A percentile compares a stretch with the other conserved stretches of the same genome.
phyloP scores from a whole-genome alignment of 2,329 filamentous ascomycete genomes.

The Ophiostoma pallidulum region DNA sequence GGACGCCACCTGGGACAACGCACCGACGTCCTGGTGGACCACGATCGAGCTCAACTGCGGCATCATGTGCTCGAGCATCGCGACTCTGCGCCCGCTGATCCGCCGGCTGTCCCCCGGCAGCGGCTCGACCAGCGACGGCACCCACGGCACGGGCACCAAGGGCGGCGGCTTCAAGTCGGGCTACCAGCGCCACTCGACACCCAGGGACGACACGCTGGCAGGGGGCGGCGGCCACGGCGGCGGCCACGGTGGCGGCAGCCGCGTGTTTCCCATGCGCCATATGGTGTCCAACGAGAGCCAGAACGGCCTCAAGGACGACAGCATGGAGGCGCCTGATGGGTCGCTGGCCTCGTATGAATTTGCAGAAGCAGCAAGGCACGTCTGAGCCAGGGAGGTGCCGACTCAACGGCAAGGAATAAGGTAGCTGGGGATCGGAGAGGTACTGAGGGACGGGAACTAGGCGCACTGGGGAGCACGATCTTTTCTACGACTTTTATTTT shows the following conservation, averaged over 20 bases:
- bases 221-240: too few species aligned
- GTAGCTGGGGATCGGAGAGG: too few species aligned
- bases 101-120: background rate
- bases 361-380: background rate
- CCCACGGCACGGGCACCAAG: background rate
- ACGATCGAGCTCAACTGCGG: constrained; percentile 84
- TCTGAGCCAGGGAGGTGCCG: background rate
- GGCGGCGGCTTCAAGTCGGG: background rate
- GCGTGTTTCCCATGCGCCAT: background rate
- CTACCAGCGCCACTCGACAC: constrained; percentile 1
- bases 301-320: background rate
- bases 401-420: background rate
- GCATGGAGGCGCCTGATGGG: background rate
- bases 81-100: constrained; percentile 78
- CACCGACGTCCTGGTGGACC: constrained; percentile 56
- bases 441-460: too few species aligned
- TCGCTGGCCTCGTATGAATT: background rate
- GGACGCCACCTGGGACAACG: constrained; percentile 24
- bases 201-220: too few species aligned
- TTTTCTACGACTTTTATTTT: too few species aligned
- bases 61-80: constrained; percentile 81
- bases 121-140: background rate
- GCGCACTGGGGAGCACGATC: too few species aligned
- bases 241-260: too few species aligned
- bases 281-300: constrained; percentile 1